Evolutionary conservation across 2,329 filamentous ascomycete species (phyloP), one percentile per base, ranked within the genome.

Genomic region (Diaporthe capsici): DNA sequence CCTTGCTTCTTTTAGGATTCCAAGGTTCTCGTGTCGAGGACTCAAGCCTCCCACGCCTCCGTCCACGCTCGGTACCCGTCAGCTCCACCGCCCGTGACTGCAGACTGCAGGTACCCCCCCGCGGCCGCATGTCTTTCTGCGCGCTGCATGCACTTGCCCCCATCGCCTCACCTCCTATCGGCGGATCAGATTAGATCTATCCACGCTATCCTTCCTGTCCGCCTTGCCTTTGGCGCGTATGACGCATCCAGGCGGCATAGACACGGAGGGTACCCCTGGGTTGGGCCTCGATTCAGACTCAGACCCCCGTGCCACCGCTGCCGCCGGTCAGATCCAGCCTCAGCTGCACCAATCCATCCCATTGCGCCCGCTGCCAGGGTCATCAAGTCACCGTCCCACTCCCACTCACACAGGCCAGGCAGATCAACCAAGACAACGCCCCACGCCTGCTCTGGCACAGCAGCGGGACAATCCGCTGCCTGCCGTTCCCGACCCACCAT

Each of bases 121-220:
- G 49, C 65, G 65, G 65, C 65, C 65, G 65, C 65, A 55, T 55
- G 17, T 53, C 34, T 15, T 55, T 25, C 49, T 72, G 58, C 57
- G 39, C 13, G 51, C 71, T 71, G 67, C 75, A 68, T 74, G 75
- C 75, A 65, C 34, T 44, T 71, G 39, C 60, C 72, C 57, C 42
- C 42, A 74, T 51, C 37, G 49, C 47, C 53, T 70, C 57, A 15
- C 47, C 47, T 49, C 75, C 44, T 71, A 72, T 76, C 67, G 61
- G 61, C 75, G 72, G 72, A 76, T 76, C 75, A 75, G 75, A 76
- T 76, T 75, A 76, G 75, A 76, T 76, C 57, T 47, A 10, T 60
- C 15, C 6, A 39, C 37, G 37, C 37, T 39, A 39, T 39, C 37
- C 20, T 63, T 49, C 51, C 47, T 34, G 28, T 49, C 53, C 58